These are phyloP conservation scores for Coleophoma cylindrospora DNA, from an alignment of 2,329 filamentous ascomycete genomes.

Conservation along the genomic window DNA sequence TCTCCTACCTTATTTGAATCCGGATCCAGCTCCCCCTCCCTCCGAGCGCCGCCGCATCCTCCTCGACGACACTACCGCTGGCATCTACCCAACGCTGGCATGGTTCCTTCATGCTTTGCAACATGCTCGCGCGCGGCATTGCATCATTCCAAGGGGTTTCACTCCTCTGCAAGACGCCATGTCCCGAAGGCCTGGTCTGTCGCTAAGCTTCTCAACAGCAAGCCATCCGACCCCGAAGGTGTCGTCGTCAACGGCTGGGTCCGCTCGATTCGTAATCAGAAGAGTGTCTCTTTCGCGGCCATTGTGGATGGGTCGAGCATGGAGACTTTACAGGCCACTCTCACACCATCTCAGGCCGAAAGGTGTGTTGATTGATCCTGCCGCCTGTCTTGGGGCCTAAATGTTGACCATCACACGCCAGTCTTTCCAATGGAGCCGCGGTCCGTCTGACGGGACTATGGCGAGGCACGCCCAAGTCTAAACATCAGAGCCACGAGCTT, in stretches of 20 bases:
- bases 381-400: constrained; percentile 4
- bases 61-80: background rate
- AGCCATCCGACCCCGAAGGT: constrained; percentile 37
- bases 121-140: background rate
- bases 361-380: constrained; percentile 13
- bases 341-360: constrained; percentile 21
- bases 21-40: too few relatives aligned
- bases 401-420: constrained; percentile 30
- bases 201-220: constrained; percentile 51
- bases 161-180: constrained; percentile 1
- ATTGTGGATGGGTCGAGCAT: constrained; percentile 84
- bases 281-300: constrained; percentile 75
- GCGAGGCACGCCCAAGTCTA: constrained; percentile 62
- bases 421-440: constrained; percentile 76
- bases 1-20: too few relatives aligned
- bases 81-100: background rate
- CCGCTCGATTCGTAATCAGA: constrained; percentile 81
- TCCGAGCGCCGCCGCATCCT: background rate
- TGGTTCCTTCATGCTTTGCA: constrained; percentile 6
- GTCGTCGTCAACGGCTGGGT: constrained; percentile 73
- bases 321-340: constrained; percentile 59
- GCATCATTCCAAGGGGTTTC: constrained; percentile 3
- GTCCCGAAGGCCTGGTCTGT: constrained; percentile 36
- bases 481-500: constrained; percentile 74
- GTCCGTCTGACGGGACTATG: constrained; percentile 75